Conservation (phyloP, 2,329 filamentous ascomycete species). For the Beauveria rudraprayagi region DNA sequence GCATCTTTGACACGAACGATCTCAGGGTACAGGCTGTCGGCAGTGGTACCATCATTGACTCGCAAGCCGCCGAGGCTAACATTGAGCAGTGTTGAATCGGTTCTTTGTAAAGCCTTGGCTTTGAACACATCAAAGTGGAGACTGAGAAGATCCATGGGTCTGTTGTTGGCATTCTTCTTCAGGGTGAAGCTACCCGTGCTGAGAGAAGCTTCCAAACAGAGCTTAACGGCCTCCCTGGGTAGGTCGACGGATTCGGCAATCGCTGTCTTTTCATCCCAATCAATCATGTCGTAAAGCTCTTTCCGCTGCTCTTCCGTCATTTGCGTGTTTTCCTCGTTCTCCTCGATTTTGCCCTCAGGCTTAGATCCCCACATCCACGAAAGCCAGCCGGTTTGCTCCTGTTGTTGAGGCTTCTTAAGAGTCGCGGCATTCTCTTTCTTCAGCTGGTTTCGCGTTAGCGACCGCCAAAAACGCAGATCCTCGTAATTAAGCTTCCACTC, state of each 20-base stretch:
- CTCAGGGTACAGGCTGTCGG: slow-evolving; percentile 83
- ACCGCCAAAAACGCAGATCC: slow-evolving; percentile 95
- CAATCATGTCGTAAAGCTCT: slow-evolving; percentile 93
- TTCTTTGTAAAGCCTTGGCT: slow-evolving; percentile 80
- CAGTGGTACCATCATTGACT: slow-evolving; percentile 91
- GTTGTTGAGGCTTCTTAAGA: slow-evolving; percentile 54
- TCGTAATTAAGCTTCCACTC: slow-evolving; percentile 90
- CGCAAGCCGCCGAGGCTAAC: slow-evolving; percentile 86
- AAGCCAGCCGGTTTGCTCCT: slow-evolving; percentile 77
- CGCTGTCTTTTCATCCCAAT: slow-evolving; percentile 94
- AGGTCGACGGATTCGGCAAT: slow-evolving; percentile 81
- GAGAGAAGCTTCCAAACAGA: slow-evolving; percentile 88
- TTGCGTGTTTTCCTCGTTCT: slow-evolving; percentile 62
- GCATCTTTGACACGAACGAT: slow-evolving; percentile 94
- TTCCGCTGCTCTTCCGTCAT: slow-evolving; percentile 96
- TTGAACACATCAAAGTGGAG: slow-evolving; percentile 92
- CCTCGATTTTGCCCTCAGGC: slow-evolving; percentile 51
- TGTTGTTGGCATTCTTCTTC: slow-evolving; percentile 56
- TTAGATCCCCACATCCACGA: slow-evolving; percentile 88
- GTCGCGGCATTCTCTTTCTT: slow-evolving; percentile 90
- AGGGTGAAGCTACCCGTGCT: slow-evolving; percentile 94
- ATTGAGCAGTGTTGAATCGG: slow-evolving; percentile 83
- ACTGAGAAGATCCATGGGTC: slow-evolving; percentile 72
- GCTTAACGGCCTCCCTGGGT: slow-evolving; percentile 83
- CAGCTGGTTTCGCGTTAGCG: slow-evolving; percentile 84